These are phyloP conservation scores for Pistacia integerrima DNA, from an alignment of 345 rosid species.

Conservation along the genomic window DNA sequence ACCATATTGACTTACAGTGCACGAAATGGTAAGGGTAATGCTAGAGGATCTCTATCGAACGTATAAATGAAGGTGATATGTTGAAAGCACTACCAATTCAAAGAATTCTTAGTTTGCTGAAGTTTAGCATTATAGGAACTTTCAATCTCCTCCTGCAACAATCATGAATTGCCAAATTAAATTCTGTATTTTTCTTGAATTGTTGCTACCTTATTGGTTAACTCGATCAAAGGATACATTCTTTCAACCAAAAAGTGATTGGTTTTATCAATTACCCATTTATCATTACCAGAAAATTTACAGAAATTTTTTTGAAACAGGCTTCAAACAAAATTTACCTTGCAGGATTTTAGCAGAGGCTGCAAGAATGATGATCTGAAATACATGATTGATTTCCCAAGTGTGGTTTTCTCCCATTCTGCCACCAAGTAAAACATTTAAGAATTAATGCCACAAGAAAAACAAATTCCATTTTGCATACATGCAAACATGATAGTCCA, in stretches of 20 bases:
- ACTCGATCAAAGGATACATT: neutral
- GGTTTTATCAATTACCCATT: neutral
- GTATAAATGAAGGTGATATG: neutral
- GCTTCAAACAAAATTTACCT: constrained; percentile 40
- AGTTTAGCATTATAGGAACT: constrained; percentile 54
- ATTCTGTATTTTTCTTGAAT: neutral
- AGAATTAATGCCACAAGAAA: neutral
- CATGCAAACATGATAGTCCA: neutral
- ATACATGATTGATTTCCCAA: constrained; percentile 65
- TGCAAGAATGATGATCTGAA: constrained; percentile 58
- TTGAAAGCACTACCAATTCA: constrained; percentile 52
- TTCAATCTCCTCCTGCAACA: constrained; percentile 78
- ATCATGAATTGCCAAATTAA: neutral
- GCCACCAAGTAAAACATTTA: constrained; percentile 21
- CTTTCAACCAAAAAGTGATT: neutral
- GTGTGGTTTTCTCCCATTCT: constrained; percentile 73
- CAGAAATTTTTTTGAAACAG: neutral
- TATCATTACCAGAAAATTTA: neutral
- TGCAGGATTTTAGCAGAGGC: constrained; percentile 88
- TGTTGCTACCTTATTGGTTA: neutral
- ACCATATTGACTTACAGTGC: neutral
- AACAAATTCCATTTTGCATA: neutral
- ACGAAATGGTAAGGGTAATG: too few species aligned
- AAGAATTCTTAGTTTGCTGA: constrained; percentile 59
- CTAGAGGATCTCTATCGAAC: neutral